Base-by-base conservation (phyloP, 2,329 filamentous ascomycete genomes). In the Leptodontidium sp. region DNA sequence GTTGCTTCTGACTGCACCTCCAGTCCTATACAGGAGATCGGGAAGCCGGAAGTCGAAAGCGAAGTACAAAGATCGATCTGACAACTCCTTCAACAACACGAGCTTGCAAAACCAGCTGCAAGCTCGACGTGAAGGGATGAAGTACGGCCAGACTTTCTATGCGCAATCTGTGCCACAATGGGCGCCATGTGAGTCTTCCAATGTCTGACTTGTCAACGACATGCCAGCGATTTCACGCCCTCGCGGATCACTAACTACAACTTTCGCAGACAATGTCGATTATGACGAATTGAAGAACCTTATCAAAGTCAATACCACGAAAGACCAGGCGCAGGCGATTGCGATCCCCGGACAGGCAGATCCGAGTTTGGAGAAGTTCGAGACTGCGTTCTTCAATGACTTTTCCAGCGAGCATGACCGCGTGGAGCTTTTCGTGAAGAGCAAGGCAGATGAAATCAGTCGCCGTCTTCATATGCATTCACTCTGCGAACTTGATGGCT, bases 241-340 rank as follows among this genome's bases (percentile, higher is more conserved):
- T 24, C 45, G 63, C 65, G 50, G 59, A 64, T 70, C 40, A 38
- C 65, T 70, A 40, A 70, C 66, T 61, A 26, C 21, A 45, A 49
- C 67, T 32, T 68, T 72, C 14, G 43, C 78, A 93, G 91, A 94
- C 79, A 96, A 97, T 80, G 89, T 97, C 80, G 93, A 96, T 80
- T 97, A 97, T 84, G 93, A 95, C 79, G 91, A 92, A 61, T 86
- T 97, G 72, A 97, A 97, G 81, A 87, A 92, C 79, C 86, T 93
- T 76, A 95, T 97, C 83, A 96, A 95, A 79, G 87, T 87, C 69
- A 88, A 93, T 77, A 97, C 93, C 1, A 91, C 90, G 15, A 87
- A 86, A 55, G 88, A 90, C 79, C 88, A 91, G 75, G 90, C 89
- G 61, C 84, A 84, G 73, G 90, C 91, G 57, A 88, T 94, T 66